Conservation (phyloP, 768 basidiomycete genomes). For the Termitomyces sp. region DNA sequence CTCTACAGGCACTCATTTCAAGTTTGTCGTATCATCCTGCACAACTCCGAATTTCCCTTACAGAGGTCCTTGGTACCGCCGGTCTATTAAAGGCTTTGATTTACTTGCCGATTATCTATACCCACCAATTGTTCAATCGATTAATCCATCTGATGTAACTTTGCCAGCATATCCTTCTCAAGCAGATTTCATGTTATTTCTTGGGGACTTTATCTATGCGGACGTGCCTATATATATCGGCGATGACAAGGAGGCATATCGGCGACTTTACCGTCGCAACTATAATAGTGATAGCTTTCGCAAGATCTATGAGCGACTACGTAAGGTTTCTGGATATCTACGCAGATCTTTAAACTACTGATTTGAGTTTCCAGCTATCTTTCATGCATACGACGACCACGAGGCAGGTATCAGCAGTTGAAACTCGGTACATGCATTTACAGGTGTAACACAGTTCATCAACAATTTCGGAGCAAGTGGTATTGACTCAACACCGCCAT, state of each 20-base stretch:
- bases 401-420: slow-evolving; percentile 33
- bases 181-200: slow-evolving; percentile 59
- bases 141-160: slow-evolving; percentile 6
- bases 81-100: slow-evolving; percentile 60
- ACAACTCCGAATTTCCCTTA: slow-evolving; percentile 73
- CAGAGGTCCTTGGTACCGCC: slow-evolving; percentile 42
- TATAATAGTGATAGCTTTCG: slow-evolving; percentile 62
- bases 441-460: slow-evolving; percentile 35
- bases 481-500: slow-evolving; percentile 49
- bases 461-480: slow-evolving; percentile 63
- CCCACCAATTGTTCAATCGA: slow-evolving; percentile 14
- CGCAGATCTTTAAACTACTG: background rate
- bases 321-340: slow-evolving; percentile 34
- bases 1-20: slow-evolving; percentile 49
- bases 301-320: slow-evolving; percentile 63
- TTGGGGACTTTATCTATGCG: slow-evolving; percentile 76
- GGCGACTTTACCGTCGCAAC: slow-evolving; percentile 62
- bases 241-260: slow-evolving; percentile 52
- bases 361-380: slow-evolving; percentile 56
- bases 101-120: slow-evolving; percentile 53
- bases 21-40: slow-evolving; percentile 67
- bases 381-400: slow-evolving; percentile 72
- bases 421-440: background rate
- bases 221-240: slow-evolving; percentile 65
- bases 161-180: slow-evolving; percentile 9